These are phyloP conservation scores for Amanita jacksonii DNA, from an alignment of 768 basidiomycete species.

Conservation along the genomic window DNA sequence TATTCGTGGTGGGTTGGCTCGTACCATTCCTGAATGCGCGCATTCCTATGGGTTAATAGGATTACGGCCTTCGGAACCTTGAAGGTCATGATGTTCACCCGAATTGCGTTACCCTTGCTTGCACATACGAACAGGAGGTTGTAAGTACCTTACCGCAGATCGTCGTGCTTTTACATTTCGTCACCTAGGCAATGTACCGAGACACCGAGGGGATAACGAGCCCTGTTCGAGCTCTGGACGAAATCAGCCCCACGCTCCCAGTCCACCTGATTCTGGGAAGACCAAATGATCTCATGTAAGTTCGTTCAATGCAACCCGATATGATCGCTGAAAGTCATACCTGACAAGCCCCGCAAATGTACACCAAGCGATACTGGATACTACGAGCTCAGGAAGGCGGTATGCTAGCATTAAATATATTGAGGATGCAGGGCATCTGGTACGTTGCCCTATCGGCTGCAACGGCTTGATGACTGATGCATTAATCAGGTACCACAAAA, in stretches of 20 bases:
- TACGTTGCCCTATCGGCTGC: constrained; percentile 8
- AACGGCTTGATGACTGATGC: neutral
- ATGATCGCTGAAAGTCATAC: neutral
- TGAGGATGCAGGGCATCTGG: constrained; percentile 20
- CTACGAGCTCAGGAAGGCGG: constrained; percentile 16
- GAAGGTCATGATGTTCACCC: constrained; percentile 22
- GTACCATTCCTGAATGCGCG: neutral
- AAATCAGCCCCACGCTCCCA: constrained; percentile 29
- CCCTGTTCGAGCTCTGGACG: constrained; percentile 39
- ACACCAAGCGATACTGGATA: constrained; percentile 22
- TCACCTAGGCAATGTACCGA: constrained; percentile 48
- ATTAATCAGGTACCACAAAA: constrained; percentile 15
- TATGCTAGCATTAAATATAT: constrained; percentile 21
- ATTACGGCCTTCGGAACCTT: constrained; percentile 34
- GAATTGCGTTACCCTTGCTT: constrained; percentile 37
- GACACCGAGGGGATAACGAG: constrained; percentile 45
- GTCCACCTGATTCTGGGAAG: constrained; percentile 46
- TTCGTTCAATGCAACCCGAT: neutral
- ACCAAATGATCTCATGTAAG: constrained; percentile 45
- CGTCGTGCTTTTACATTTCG: constrained; percentile 2
- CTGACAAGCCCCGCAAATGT: constrained; percentile 20
- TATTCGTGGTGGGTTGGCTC: constrained; percentile 38
- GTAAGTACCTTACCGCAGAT: constrained; percentile 24
- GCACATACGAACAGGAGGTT: constrained; percentile 53
- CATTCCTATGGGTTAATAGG: constrained; percentile 19